These are phyloP conservation scores for Linum tenue DNA, from an alignment of 345 rosid species.

Conservation along the genomic window DNA sequence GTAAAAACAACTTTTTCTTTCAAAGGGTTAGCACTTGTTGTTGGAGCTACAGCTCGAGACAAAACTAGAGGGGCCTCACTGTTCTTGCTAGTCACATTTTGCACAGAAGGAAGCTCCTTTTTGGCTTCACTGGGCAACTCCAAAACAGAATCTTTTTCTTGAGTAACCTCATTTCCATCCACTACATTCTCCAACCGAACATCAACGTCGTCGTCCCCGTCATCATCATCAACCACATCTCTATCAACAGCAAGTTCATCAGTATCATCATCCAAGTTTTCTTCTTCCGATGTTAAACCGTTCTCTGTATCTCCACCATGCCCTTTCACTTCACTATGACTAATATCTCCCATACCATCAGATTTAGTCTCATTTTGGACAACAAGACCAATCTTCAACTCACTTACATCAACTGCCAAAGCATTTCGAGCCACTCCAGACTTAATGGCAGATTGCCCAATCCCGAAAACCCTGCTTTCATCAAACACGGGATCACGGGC, in stretches of 20 bases:
- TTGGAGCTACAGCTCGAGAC: conserved; percentile 11
- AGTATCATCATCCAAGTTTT: conserved; percentile 6
- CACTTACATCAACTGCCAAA: conserved; percentile 36
- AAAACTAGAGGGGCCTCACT: conserved; percentile 6
- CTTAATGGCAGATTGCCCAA: conserved; percentile 27
- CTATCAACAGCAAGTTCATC: conserved; percentile 20
- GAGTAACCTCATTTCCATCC: background rate
- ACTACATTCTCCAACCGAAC: background rate
- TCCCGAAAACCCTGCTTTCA: conserved; percentile 12
- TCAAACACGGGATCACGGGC: conserved; percentile 9
- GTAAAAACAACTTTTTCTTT: conserved; percentile 18
- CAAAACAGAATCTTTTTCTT: conserved; percentile 24
- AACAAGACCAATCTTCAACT: conserved; percentile 17
- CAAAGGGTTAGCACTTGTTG: conserved; percentile 8
- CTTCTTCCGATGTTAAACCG: conserved; percentile 19
- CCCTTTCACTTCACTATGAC: conserved; percentile 8
- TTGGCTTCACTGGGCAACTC: conserved; percentile 21
- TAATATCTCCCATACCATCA: conserved; percentile 9
- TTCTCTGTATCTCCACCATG: conserved; percentile 10
- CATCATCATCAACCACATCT: conserved; percentile 1
- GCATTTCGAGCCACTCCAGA: conserved; percentile 45
- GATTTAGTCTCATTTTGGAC: conserved; percentile 19
- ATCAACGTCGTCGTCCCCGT: background rate
- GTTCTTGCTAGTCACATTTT: conserved; percentile 14
- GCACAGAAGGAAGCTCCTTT: conserved; percentile 14